These are phyloP conservation scores for Euphorbia celastroides DNA, from an alignment of 441 rosid species.

Conservation along the genomic window DNA sequence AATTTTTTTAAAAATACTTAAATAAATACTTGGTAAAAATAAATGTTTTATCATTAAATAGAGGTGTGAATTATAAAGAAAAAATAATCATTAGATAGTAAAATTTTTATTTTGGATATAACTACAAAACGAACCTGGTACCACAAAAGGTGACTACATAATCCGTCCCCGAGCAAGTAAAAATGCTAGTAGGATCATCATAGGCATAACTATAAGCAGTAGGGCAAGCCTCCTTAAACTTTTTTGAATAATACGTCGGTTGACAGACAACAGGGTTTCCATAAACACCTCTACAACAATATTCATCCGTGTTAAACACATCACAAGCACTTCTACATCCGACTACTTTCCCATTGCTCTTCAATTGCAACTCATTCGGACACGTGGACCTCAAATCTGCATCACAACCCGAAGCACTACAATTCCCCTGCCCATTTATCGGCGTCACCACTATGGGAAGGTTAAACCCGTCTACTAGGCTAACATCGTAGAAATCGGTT, in stretches of 20 bases:
- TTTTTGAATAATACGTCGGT: slow-evolving; percentile 76
- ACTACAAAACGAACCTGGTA: slow-evolving; percentile 36
- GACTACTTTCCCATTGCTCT: slow-evolving; percentile 53
- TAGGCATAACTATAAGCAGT: slow-evolving; percentile 90
- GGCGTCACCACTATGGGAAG: slow-evolving; percentile 61
- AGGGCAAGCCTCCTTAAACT: slow-evolving; percentile 83
- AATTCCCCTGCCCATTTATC: slow-evolving; percentile 67
- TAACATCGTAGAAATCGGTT: slow-evolving; percentile 65
- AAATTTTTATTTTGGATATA: not conserved
- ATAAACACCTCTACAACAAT: slow-evolving; percentile 70
- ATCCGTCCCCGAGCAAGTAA: slow-evolving; percentile 72
- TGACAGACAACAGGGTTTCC: slow-evolving; percentile 59
- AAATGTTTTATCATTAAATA: no score
- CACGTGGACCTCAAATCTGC: slow-evolving; percentile 51
- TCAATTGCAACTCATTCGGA: slow-evolving; percentile 61
- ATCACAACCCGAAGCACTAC: slow-evolving; percentile 61
- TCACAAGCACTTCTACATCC: slow-evolving; percentile 92
- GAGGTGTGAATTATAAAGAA: no score
- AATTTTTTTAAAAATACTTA: no score
- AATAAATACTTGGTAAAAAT: no score
- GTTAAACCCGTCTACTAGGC: slow-evolving; percentile 88
- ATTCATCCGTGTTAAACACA: slow-evolving; percentile 84
- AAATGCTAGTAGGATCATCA: slow-evolving; percentile 83
- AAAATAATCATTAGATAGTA: no score
- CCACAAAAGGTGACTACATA: slow-evolving; percentile 69